Conservation (phyloP, 2,329 filamentous ascomycete species). For the Orbilia brochopaga region DNA sequence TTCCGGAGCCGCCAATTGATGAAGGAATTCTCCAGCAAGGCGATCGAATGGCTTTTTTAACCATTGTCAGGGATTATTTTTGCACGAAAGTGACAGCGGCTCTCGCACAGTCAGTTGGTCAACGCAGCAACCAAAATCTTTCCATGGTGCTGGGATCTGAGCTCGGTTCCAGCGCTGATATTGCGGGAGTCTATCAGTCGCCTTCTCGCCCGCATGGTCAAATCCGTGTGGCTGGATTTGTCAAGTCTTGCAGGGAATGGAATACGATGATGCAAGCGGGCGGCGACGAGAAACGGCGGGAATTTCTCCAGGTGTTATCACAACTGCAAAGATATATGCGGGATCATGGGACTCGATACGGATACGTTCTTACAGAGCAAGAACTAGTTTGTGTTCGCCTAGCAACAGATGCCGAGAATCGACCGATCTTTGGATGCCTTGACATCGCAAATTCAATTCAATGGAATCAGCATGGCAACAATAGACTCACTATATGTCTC, state of each 20-base stretch:
- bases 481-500: conserved; percentile 39
- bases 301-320: conserved; percentile 42
- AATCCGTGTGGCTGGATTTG: conserved; percentile 41
- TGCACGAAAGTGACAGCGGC: conserved; percentile 44
- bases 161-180: conserved; percentile 40
- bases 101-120: conserved; percentile 40
- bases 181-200: conserved; percentile 45
- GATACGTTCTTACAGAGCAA: conserved; percentile 43
- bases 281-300: conserved; percentile 39
- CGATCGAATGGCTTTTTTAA: conserved; percentile 39
- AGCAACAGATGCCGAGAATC: conserved; percentile 30
- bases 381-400: conserved; percentile 44
- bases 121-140: conserved; percentile 39
- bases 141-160: conserved; percentile 44
- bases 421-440: conserved; percentile 42
- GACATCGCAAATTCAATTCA: conserved; percentile 47
- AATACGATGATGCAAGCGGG: conserved; percentile 50
- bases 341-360: conserved; percentile 43
- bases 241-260: conserved; percentile 49
- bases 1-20: conserved; percentile 39
- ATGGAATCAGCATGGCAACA: conserved; percentile 45
- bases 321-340: conserved; percentile 44
- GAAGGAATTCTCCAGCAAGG: conserved; percentile 38
- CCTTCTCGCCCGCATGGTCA: conserved; percentile 42
- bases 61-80: conserved; percentile 42